Evolutionary conservation across 1,139 yeast genomes (phyloP), one percentile per base, ranked within the genome.

Genomic region (Geotrichum candidum): DNA sequence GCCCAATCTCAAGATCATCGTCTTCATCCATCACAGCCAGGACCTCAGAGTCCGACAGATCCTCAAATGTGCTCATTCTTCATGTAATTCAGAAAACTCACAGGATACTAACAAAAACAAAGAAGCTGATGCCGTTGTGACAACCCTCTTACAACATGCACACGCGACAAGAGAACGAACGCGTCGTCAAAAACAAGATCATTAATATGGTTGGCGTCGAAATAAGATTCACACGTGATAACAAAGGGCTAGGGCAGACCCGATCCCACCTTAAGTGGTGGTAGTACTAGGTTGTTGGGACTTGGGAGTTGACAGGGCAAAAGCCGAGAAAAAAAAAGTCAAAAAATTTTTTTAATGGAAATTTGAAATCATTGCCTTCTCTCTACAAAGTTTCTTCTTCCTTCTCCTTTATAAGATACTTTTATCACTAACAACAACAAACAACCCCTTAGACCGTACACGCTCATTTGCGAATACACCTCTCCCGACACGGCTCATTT

Each of bases 41-140:
- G 46, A 62, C 64, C 25, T 60, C 65, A 18, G 63, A 62, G 35
- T 61, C 67, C 35, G 65, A 58, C 11, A 61, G 74, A 53, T 68
- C 74, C 58, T 72, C 73, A 7, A 71, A 68, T 56, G 45, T 38
- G 45, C 45, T 38, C 45, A 38, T 38, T n/a, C n/a, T 38, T 38
- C 45, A 38, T 38, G 45, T 38, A 38, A 1, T 25, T 25, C 27
- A 25, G 15, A 18, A 29, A 29, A 29, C 33, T 29, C 10, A 29
- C 33, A 5, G 33, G 5, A 9, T 29, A 29, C 7, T 29, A 29
- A 29, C 4, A 29, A 29, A 29, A 29, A 29, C 2, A 29, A 29
- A 3, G 33, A 4, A 25, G 33, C 33, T 38, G 18, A 38, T 38
- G 18, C n/a, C 10, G 45, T 29, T 29, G 33, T 29, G 33, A 29